Evolutionary conservation across 495 filamentous ascomycete species (phyloP), one percentile per base, ranked within the genome.

Genomic region (Aspergillus taichungensis): DNA sequence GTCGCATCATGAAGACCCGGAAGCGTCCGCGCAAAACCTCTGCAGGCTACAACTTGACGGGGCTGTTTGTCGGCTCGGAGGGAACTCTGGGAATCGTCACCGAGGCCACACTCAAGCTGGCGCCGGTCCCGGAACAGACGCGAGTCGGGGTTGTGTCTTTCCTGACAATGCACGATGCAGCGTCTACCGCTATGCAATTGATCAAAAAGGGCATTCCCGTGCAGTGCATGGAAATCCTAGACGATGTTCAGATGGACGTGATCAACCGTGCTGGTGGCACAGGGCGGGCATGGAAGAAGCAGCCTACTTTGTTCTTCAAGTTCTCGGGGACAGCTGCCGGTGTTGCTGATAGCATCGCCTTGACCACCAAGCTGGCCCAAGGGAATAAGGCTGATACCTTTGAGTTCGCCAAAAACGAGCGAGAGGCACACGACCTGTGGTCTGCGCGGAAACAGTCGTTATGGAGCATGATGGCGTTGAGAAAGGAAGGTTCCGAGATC

Each of bases 251-350:
- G 66, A 97, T 97, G 91, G 75, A 76, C 47, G 88, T 87, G 50
- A 89, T 97, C 66, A 97, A 97, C 65, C 59, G 72, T 35, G 80
- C 82, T 5, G 87, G 88, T 46, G 76, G 72, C 40, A 95, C 89
- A 0, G 69, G 72, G 6, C 79, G 82, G 41, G 60, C 57, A 7
- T 95, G 90, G 87, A 78, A 75, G 47, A 82, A 84, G 48, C 78
- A 78, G 12, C 90, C 91, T 5, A 95, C 91, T 4, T 67, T 97
- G 4, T 95, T 97, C 68, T 92, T 97, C 76, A 96, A 96, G 59
- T 97, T 95, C 63, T 76, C 79, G 11, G 88, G 90, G 30, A 92
- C 87, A 0, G 72, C 70, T 0, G 67, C 66, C 4, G 77, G 77
- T 6, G 88, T 95, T 13, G 86, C 87, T 56, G 90, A 96, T 64